phyloP scores from a whole-genome alignment of 148 eudicot species.

The Camellia japonica region DNA sequence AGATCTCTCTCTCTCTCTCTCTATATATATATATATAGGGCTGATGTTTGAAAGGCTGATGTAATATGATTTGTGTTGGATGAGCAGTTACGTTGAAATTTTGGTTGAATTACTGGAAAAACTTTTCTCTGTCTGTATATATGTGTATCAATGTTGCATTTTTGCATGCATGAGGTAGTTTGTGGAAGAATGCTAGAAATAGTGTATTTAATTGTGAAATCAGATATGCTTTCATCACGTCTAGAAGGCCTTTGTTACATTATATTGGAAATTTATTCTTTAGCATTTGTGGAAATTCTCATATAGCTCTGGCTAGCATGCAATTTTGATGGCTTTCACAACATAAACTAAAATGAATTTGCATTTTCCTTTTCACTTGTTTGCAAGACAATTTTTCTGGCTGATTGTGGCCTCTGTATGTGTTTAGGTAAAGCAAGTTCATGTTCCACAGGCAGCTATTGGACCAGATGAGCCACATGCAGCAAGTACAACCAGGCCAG shows the following conservation, averaged over 20 bases:
- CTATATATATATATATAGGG: no score
- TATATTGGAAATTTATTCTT: neutral
- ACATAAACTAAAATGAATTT: neutral
- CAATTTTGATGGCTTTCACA: neutral
- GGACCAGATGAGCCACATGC: conserved; percentile 99
- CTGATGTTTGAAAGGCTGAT: neutral
- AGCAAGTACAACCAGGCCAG: conserved; percentile 74
- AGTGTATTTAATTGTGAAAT: neutral
- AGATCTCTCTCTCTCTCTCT: neutral
- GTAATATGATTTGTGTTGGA: neutral
- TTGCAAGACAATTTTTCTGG: conserved; percentile 12
- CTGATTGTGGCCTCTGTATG: conserved; percentile 14
- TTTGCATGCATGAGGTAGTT: neutral
- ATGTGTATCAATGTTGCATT: neutral
- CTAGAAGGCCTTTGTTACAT: neutral
- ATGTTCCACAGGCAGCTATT: conserved; percentile 58
- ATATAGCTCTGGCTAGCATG: neutral
- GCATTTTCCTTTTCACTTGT: neutral
- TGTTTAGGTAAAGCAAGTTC: conserved; percentile 48
- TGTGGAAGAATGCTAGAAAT: conserved; percentile 5
- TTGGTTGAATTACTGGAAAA: neutral
- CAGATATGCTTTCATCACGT: neutral
- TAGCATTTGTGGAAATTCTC: neutral
- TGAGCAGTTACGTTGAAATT: neutral
- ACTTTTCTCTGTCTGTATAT: neutral